Percentiles rank a stretch among this genome's conserved stretches.
Evolutionary conservation across 768 basidiomycete genomes (phyloP).

Genomic region (Lactifluus rugatus): DNA sequence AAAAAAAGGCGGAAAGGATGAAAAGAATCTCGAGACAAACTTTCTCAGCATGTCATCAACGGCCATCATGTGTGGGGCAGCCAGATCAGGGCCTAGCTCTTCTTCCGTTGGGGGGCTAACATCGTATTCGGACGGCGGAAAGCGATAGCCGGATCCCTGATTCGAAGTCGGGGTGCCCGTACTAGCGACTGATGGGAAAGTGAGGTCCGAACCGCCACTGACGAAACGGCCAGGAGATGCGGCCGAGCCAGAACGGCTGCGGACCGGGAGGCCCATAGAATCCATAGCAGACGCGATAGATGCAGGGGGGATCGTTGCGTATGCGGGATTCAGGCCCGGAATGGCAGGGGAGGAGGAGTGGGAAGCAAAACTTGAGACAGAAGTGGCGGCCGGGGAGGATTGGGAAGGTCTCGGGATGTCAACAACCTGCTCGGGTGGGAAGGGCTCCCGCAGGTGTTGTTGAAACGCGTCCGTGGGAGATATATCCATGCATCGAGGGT

Average conservation of each 20-base stretch:
- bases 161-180: conserved; percentile 22
- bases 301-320: conserved; percentile 23
- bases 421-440: conserved; percentile 8
- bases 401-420: conserved; percentile 24
- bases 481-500: conserved; percentile 23
- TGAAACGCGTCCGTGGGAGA: conserved; percentile 19
- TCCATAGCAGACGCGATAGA: conserved; percentile 31
- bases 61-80: conserved; percentile 40
- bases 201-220: conserved; percentile 22
- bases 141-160: conserved; percentile 25
- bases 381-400: conserved; percentile 27
- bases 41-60: conserved; percentile 43
- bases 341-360: conserved; percentile 28
- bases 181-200: conserved; percentile 24
- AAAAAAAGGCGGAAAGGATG: conserved; percentile 7
- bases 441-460: conserved; percentile 8
- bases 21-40: conserved; percentile 32
- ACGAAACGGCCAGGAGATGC: conserved; percentile 26
- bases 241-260: conserved; percentile 28
- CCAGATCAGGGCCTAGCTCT: conserved; percentile 27
- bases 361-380: conserved; percentile 27
- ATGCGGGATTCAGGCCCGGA: conserved; percentile 26
- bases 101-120: conserved; percentile 18
- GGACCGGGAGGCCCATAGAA: conserved; percentile 18
- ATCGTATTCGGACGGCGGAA: conserved; percentile 22